Base-by-base conservation (phyloP, 2,329 filamentous ascomycete species). In the Colletotrichum coccodes region DNA sequence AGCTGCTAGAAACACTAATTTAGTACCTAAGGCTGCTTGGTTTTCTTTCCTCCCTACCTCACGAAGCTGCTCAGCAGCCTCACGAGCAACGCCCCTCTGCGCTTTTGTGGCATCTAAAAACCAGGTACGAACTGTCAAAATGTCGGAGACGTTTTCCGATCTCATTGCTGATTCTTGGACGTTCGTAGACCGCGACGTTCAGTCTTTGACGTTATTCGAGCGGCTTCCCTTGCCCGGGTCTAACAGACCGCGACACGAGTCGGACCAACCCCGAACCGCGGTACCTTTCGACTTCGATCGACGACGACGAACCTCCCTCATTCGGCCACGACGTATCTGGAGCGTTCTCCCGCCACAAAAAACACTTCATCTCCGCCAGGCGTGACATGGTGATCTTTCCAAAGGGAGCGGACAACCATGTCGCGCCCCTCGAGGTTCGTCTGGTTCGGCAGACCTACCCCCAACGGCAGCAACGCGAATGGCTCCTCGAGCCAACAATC, bases 371-470 rank as follows among this genome's bases (percentile, higher is more conserved):
- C 23, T 18, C 36, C n/a, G 26, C 21, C 23, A 30, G n/a, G 11
- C 46, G 64, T 52, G 60, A n/a, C 60, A 47, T 59, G 60, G 60
- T 49, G 16, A 11, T 16, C 6, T 44, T 8, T 34, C 18, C 6
- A 1, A 9, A 30, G 18, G 21, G 44, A 60, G 46, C 14, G 34
- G 32, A 14, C 34, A 30, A 54, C 40, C 54, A 68, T 68, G 65
- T 68, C 65, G 61, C 61, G 61, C 59, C 40, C 52, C 6, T 32
- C 47, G 30, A 42, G 16, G 28, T 38, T 34, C 21, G 32, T 65
- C 47, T 65, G 65, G 61, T 68, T 68, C 54, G 60, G 60, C 34
- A 53, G 42, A 23, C 46, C 53, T 26, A 59, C 28, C 14, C 30
- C 28, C 58, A 18, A 26, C 32, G 14, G 7, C 58, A 14, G 18